phyloP scores from a whole-genome alignment of 495 filamentous ascomycete genomes.

The Lophiostoma macrostomum region DNA sequence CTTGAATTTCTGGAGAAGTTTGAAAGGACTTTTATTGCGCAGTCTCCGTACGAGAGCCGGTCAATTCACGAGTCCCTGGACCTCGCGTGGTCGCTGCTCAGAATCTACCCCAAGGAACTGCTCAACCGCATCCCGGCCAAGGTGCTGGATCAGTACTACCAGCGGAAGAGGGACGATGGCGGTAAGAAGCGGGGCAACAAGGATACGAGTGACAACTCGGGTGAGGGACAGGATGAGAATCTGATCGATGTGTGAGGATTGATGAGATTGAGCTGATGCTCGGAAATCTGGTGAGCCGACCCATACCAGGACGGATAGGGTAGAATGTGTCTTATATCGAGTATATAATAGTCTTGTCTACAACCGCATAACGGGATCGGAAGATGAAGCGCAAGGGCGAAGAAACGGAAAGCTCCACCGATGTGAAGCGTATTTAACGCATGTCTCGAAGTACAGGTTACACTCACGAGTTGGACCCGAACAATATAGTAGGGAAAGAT shows the following conservation, averaged over 20 bases:
- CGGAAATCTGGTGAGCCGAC: not conserved
- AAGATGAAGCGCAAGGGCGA: too few species aligned
- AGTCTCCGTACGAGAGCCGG: conserved; percentile 87
- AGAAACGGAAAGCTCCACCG: too few species aligned
- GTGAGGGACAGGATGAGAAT: conserved; percentile 42
- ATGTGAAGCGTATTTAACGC: too few species aligned
- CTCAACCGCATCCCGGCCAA: conserved; percentile 96
- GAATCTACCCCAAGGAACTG: conserved; percentile 95
- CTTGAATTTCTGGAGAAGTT: conserved; percentile 99
- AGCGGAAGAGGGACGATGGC: conserved; percentile 60
- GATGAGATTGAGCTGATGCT: not conserved
- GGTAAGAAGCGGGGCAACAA: conserved; percentile 51
- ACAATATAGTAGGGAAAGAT: too few species aligned
- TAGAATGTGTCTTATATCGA: conserved; percentile 11
- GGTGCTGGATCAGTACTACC: conserved; percentile 88
- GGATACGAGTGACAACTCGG: conserved; percentile 66
- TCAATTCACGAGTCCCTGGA: conserved; percentile 90
- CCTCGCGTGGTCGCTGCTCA: conserved; percentile 89
- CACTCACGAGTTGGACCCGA: too few species aligned
- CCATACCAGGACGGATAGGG: not conserved
- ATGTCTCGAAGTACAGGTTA: too few species aligned
- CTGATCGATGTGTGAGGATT: conserved; percentile 40
- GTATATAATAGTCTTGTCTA: conserved; percentile 15
- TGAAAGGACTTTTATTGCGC: conserved; percentile 86
- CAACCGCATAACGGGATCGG: too few species aligned